These are phyloP conservation scores for Murraya koenigii DNA, from an alignment of 345 rosid species.

Conservation along the genomic window DNA sequence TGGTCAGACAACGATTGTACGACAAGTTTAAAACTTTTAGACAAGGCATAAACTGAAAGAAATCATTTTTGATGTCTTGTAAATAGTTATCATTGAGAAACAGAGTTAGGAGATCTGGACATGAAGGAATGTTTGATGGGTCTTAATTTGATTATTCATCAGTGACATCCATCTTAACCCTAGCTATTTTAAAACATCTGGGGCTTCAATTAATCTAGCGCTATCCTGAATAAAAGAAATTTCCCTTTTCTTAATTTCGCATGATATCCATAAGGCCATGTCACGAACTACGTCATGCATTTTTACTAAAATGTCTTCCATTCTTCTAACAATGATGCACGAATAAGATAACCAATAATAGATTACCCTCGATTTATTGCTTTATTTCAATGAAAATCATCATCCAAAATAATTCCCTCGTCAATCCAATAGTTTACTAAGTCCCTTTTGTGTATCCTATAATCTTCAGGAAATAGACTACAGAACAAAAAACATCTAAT, in stretches of 20 bases:
- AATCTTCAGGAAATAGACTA: not conserved
- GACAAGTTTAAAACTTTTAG: constrained; percentile 28
- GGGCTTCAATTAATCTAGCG: not conserved
- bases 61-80: not conserved
- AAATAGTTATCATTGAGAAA: constrained; percentile 1
- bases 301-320: not conserved
- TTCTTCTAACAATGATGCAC: constrained; percentile 1
- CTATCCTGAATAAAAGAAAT: constrained; percentile 4
- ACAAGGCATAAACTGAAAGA: constrained; percentile 17
- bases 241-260: not conserved
- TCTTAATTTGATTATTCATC: constrained; percentile 2
- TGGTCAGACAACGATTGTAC: not conserved
- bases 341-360: not conserved
- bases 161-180: constrained; percentile 4
- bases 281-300: constrained; percentile 33
- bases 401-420: not conserved
- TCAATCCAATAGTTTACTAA: constrained; percentile 8
- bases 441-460: not conserved
- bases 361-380: not conserved
- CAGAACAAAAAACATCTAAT: not conserved
- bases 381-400: not conserved
- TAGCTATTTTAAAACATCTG: constrained; percentile 14
- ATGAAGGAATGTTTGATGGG: not conserved
- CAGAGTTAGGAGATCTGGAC: constrained; percentile 22
- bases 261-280: constrained; percentile 25